Base-by-base conservation (phyloP, 179 eudicot species). In the Amaranthus tricolor region DNA sequence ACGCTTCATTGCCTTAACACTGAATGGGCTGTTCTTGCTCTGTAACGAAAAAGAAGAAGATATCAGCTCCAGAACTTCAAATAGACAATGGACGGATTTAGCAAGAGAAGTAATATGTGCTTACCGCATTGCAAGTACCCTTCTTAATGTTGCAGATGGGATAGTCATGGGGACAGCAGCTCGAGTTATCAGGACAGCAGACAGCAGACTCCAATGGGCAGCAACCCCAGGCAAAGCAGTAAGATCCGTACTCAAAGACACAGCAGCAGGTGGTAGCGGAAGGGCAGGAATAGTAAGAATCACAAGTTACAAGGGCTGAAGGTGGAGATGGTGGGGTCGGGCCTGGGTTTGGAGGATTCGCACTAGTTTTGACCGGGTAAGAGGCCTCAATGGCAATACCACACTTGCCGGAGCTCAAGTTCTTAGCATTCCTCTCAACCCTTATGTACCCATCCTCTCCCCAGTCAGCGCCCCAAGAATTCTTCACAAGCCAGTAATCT, bases 111-210 rank as follows among this genome's bases (percentile, higher is more conserved):
- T 9, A 12, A 40, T 47, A 20, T 7, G 59, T 0, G 47, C 72
- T 82, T 86, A 89, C 97, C 86, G 81, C 56, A 65, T 55, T 81
- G 86, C 97, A 90, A 71, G 93, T 85, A 31, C 90, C 89, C 31
- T 71, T 70, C 2, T 75, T 62, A 45, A 81, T 49, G 79, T 91
- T 85, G 74, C 97, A 92, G 64, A 92, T 67, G 16, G 97, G 97
- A 48, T 84, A 88, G 31, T 90, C 93, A 6, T 86, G 93, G 5
- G 97, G 97, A 86, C 97, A 90, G 86, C 97, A 88, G 80, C 97
- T 90, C 21, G 83, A 83, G 72, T 85, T 80, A 72, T 92, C 97
- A 31, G 80, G 87, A 69, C 97, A 92, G 86, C 96, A 92, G 68
- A 85, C 84, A 63, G 97, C 96, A 55, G 91, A 75, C 76, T 87